A percentile compares a stretch with the other conserved stretches of the same genome.
These are phyloP conservation scores for Microdochium nivale DNA, from an alignment of 2,329 filamentous ascomycete genomes.

Conservation along the genomic window DNA sequence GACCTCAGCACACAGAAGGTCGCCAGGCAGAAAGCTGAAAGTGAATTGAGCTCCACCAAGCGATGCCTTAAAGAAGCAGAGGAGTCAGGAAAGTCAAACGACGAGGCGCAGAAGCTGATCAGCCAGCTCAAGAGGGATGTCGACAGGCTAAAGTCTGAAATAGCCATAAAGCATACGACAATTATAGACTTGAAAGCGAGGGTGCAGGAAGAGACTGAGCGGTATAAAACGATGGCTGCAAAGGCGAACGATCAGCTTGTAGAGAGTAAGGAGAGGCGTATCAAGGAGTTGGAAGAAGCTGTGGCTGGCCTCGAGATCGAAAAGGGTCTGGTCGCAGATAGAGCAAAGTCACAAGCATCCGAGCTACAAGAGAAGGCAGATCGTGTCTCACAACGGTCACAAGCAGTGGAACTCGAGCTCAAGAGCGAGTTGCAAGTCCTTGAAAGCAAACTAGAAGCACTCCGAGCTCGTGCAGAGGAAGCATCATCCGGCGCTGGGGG, in stretches of 20 bases:
- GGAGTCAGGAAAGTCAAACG: conserved; percentile 46
- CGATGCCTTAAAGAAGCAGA: conserved; percentile 39
- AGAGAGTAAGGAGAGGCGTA: conserved; percentile 50
- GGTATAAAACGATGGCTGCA: conserved; percentile 57
- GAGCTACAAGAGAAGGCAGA: conserved; percentile 67
- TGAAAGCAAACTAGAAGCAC: conserved; percentile 83
- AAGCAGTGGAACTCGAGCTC: conserved; percentile 65
- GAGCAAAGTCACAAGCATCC: conserved; percentile 56
- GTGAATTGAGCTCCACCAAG: conserved; percentile 37
- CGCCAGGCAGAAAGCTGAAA: conserved; percentile 48
- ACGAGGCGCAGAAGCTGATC: conserved; percentile 23
- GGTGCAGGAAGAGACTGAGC: conserved; percentile 56
- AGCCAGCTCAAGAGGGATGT: conserved; percentile 29
- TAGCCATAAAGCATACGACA: conserved; percentile 52
- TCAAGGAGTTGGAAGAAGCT: conserved; percentile 45
- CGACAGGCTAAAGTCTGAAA: conserved; percentile 52
- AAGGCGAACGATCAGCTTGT: conserved; percentile 60
- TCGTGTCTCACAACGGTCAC: conserved; percentile 61
- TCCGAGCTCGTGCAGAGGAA: conserved; percentile 81
- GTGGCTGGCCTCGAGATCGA: conserved; percentile 65
- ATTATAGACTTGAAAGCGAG: conserved; percentile 64
- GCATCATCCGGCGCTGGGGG: conserved; percentile 73
- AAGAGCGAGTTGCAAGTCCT: conserved; percentile 68
- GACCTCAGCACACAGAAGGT: conserved; percentile 50
- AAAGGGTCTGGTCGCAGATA: conserved; percentile 63